Conservation (phyloP, 2,329 filamentous ascomycete genomes). For the Penicillium sp. region DNA sequence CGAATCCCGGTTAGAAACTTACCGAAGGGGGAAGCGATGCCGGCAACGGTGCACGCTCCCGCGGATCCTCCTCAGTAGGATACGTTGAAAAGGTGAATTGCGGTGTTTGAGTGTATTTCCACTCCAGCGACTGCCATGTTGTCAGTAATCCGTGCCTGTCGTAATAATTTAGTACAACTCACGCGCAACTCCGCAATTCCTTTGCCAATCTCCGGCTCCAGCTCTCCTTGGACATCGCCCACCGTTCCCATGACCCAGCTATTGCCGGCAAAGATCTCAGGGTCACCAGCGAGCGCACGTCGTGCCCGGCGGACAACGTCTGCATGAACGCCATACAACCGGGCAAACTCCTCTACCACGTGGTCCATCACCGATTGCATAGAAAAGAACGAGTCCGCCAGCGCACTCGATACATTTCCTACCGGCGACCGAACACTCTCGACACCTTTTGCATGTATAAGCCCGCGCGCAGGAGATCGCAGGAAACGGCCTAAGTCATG, state of each 20-base stretch:
- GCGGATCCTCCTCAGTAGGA: conserved; percentile 60
- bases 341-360: conserved; percentile 66
- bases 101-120: conserved; percentile 85
- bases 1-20: conserved; percentile 25
- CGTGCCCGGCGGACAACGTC: conserved; percentile 39
- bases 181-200: conserved; percentile 62
- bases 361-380: conserved; percentile 52
- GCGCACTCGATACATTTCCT: conserved; percentile 69
- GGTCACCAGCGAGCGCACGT: conserved; percentile 36
- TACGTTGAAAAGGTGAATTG: conserved; percentile 72
- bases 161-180: conserved; percentile 29
- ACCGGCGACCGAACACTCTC: conserved; percentile 88
- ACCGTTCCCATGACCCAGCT: conserved; percentile 49
- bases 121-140: conserved; percentile 49
- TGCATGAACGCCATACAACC: conserved; percentile 60
- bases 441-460: conserved; percentile 79
- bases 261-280: conserved; percentile 37
- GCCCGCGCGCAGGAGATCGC: conserved; percentile 73
- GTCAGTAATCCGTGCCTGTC: background rate
- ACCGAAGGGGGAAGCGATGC: conserved; percentile 52
- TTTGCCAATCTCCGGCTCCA: conserved; percentile 58
- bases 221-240: conserved; percentile 51
- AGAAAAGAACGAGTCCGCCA: conserved; percentile 53
- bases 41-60: conserved; percentile 56
- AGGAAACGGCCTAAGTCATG: conserved; percentile 68